Evolutionary conservation across 495 filamentous ascomycete species (phyloP).

Genomic region (Neurospora discreta): DNA sequence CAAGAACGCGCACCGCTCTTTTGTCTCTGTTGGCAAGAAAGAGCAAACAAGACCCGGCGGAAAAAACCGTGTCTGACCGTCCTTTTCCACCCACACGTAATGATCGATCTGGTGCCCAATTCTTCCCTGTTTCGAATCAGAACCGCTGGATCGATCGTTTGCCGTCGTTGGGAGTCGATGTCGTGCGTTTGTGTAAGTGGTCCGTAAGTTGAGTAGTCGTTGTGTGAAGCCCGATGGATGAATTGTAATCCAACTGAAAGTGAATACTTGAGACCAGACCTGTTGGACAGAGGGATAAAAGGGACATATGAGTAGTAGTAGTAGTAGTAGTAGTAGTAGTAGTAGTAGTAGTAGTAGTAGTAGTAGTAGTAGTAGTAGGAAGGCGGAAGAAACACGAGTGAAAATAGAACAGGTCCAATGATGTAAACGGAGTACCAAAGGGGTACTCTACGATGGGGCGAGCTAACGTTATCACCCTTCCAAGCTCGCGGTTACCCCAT

Average conservation of each 20-base stretch:
- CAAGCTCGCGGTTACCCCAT: neutral
- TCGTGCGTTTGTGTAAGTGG: neutral
- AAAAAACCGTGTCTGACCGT: neutral
- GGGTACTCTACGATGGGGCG: neutral
- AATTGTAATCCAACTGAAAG: neutral
- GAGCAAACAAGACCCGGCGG: neutral
- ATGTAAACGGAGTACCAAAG: neutral
- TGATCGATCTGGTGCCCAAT: neutral
- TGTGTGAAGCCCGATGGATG: neutral
- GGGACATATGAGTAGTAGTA: neutral
- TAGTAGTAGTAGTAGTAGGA: neutral
- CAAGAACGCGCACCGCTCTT: neutral
- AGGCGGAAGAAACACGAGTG: neutral
- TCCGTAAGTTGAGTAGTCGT: neutral
- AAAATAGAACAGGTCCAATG: neutral
- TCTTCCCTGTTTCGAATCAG: neutral
- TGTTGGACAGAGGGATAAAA: neutral
- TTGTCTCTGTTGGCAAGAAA: neutral
- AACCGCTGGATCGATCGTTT: neutral
- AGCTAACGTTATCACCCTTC: neutral
- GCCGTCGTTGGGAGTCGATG: neutral
- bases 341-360: neutral
- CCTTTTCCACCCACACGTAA: neutral
- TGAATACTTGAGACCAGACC: neutral
- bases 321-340: neutral